Conservation (phyloP, 208 protist species). For the Acanthamoeba healyi region DNA sequence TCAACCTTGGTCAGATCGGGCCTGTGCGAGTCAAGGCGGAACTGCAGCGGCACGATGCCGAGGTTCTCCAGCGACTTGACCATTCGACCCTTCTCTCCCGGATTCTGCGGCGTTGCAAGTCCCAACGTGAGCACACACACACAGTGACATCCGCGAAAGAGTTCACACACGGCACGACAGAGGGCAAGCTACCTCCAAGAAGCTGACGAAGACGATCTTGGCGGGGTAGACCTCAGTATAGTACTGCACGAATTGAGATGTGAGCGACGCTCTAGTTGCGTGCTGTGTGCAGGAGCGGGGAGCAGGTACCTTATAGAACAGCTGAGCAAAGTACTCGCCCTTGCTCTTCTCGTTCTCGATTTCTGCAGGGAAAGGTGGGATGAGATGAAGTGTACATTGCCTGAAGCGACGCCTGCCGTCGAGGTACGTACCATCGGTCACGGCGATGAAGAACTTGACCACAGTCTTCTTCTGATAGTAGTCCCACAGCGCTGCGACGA, state of each 20-base stretch:
- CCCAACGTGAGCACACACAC: background rate
- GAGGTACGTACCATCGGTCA: conserved; percentile 80
- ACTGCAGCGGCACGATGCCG: conserved; percentile 55
- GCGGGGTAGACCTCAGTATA: conserved; percentile 76
- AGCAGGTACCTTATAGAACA: conserved; percentile 83
- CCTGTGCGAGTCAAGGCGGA: conserved; percentile 66
- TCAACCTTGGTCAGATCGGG: conserved; percentile 74
- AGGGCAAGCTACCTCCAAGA: conserved; percentile 68
- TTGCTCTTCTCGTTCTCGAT: conserved; percentile 83
- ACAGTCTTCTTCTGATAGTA: conserved; percentile 73
- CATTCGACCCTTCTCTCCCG: conserved; percentile 57
- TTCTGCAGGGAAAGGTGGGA: conserved; percentile 5
- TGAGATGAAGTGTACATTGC: too few species aligned
- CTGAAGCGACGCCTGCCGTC: background rate
- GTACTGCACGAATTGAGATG: conserved; percentile 77
- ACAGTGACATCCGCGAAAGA: too few species aligned
- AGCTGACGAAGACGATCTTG: conserved; percentile 85
- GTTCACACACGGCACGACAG: too few species aligned
- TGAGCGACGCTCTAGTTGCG: too few species aligned
- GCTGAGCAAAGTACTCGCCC: conserved; percentile 67
- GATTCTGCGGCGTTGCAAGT: background rate
- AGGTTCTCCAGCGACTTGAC: conserved; percentile 54
- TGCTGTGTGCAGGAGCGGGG: too few species aligned
- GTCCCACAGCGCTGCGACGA: conserved; percentile 42
- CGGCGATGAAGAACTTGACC: conserved; percentile 81